Conservation (phyloP, 2,329 filamentous ascomycete genomes). For the Fusarium papillatum region DNA sequence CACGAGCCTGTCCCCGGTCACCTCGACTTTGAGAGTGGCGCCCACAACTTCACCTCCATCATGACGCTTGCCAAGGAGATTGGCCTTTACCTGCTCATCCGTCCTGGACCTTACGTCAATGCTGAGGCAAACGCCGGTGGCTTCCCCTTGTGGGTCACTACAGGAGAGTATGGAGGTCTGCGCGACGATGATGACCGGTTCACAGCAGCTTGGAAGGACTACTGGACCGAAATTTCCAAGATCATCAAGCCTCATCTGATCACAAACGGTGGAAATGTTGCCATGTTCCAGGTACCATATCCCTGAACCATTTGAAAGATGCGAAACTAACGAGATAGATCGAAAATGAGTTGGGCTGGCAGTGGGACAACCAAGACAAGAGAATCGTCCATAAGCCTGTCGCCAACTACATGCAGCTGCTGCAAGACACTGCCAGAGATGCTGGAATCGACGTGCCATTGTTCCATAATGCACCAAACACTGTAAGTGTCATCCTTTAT, state of each 20-base stretch:
- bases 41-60: constrained; percentile 63
- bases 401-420: constrained; percentile 68
- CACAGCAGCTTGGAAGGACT: constrained; percentile 67
- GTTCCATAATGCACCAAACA: constrained; percentile 71
- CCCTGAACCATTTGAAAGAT: neutral
- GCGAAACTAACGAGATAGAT: constrained; percentile 47
- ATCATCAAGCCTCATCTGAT: constrained; percentile 66
- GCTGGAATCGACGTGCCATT: constrained; percentile 71
- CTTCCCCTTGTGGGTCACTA: constrained; percentile 73
- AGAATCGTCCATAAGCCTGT: constrained; percentile 62
- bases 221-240: constrained; percentile 62
- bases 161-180: constrained; percentile 67
- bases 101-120: constrained; percentile 74
- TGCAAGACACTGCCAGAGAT: constrained; percentile 65
- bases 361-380: constrained; percentile 56
- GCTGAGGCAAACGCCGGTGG: constrained; percentile 74
- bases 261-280: constrained; percentile 69
- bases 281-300: constrained; percentile 57
- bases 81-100: constrained; percentile 58
- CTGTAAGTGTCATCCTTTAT: constrained; percentile 51
- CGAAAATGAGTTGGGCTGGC: constrained; percentile 66
- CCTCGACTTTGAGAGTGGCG: constrained; percentile 46
- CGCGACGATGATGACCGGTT: constrained; percentile 66
- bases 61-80: constrained; percentile 61
- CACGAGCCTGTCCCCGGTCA: constrained; percentile 51